Evolutionary conservation across 139 green algal genomes (phyloP).

Genomic region (Tetraselmis chui): DNA sequence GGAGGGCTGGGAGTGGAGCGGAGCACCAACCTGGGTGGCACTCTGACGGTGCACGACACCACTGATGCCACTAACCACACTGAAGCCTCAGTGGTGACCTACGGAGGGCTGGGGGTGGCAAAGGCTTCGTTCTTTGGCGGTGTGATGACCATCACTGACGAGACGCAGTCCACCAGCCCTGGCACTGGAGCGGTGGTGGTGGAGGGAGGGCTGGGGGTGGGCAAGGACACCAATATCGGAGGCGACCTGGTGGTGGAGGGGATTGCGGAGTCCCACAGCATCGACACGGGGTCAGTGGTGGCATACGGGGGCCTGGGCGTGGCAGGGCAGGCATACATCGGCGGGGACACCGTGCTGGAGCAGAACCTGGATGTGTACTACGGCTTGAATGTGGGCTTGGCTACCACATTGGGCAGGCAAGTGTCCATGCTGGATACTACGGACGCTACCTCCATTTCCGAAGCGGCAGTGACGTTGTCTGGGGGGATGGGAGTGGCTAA

Average conservation of each 20-base stretch:
- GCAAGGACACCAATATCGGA: neutral
- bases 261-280: neutral
- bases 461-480: neutral
- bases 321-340: neutral
- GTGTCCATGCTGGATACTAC: neutral
- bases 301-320: neutral
- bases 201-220: neutral
- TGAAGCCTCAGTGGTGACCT: neutral
- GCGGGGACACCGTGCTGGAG: neutral
- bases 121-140: neutral
- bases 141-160: neutral
- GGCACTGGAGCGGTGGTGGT: neutral
- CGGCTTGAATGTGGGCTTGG: neutral
- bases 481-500: neutral
- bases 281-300: neutral
- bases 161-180: neutral
- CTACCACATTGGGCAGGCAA: neutral
- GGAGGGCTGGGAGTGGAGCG: neutral
- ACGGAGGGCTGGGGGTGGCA: neutral
- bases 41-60: neutral
- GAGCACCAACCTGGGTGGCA: neutral
- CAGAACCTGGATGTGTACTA: neutral
- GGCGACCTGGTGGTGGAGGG: neutral
- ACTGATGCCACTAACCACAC: neutral
- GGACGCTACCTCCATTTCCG: neutral